These are phyloP conservation scores for Boletus sp. DNA, from an alignment of 1,284 basidiomycete genomes.

Conservation along the genomic window DNA sequence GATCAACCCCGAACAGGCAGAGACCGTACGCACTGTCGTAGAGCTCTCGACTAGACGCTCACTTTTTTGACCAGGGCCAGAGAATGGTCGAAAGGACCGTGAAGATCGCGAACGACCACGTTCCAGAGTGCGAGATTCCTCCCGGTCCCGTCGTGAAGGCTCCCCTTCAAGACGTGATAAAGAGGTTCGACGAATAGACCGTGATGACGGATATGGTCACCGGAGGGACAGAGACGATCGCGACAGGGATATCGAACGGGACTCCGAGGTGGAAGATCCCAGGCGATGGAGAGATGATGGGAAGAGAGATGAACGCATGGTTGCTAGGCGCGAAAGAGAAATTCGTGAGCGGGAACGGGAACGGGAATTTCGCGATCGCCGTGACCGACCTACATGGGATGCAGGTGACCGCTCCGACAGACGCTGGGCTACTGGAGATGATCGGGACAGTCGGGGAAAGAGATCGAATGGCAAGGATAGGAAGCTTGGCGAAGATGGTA, in stretches of 20 bases:
- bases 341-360: conserved; percentile 20
- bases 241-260: conserved; percentile 36
- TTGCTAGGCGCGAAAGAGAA: conserved; percentile 52
- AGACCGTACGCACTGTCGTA: conserved; percentile 47
- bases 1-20: conserved; percentile 51
- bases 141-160: conserved; percentile 52
- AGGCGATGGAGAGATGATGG: conserved; percentile 75
- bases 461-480: conserved; percentile 57
- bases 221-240: conserved; percentile 37
- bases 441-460: conserved; percentile 59
- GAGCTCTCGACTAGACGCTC: conserved; percentile 6
- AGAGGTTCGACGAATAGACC: conserved; percentile 37
- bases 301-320: conserved; percentile 67
- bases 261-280: conserved; percentile 54
- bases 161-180: conserved; percentile 47
- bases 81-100: conserved; percentile 52
- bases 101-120: conserved; percentile 57
- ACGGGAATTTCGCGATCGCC: conserved; percentile 34
- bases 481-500: conserved; percentile 51
- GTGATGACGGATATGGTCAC: conserved; percentile 30
- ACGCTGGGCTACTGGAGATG: conserved; percentile 60
- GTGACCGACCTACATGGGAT: conserved; percentile 47
- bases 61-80: conserved; percentile 38
- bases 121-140: conserved; percentile 58
- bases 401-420: conserved; percentile 35